phyloP scores from a whole-genome alignment of 768 basidiomycete genomes.

The Lactarius sanguifluus region DNA sequence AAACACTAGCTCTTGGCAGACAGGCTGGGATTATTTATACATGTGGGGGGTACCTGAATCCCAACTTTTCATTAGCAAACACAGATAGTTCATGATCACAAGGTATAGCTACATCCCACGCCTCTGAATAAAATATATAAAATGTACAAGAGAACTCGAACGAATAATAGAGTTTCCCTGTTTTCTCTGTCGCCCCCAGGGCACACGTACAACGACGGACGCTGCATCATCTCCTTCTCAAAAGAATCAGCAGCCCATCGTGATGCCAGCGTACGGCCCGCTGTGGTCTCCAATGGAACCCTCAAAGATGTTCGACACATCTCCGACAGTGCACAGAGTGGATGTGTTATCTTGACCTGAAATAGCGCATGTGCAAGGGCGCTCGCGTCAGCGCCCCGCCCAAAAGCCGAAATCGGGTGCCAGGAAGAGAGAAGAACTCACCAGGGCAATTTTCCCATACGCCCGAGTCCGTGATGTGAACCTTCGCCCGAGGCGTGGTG shows the following conservation, averaged over 20 bases:
- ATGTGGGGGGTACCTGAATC: too few species aligned
- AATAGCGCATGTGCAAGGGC: background rate
- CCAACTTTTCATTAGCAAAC: too few species aligned
- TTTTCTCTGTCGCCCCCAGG: too few species aligned
- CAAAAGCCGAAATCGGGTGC: too few species aligned
- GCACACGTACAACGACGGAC: background rate
- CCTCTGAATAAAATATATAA: too few species aligned
- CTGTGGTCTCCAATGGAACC: constrained; percentile 33
- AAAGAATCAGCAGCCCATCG: constrained; percentile 26
- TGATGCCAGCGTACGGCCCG: constrained; percentile 28
- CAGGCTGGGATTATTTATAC: too few species aligned
- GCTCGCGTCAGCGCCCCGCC: background rate
- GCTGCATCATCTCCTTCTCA: background rate
- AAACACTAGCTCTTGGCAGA: too few species aligned
- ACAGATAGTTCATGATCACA: too few species aligned
- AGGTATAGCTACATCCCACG: too few species aligned
- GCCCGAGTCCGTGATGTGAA: constrained; percentile 43
- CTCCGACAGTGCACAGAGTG: constrained; percentile 50
- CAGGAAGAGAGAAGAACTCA: background rate
- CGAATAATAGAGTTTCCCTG: background rate
- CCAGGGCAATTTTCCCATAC: constrained; percentile 42
- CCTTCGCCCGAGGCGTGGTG: constrained; percentile 44
- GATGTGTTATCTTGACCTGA: constrained; percentile 62
- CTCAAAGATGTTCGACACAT: constrained; percentile 50
- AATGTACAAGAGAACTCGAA: background rate